Percentiles rank a stretch among this genome's conserved stretches.
Conservation (phyloP, 345 rosid genomes). For the Gynandropsis gynandra region DNA sequence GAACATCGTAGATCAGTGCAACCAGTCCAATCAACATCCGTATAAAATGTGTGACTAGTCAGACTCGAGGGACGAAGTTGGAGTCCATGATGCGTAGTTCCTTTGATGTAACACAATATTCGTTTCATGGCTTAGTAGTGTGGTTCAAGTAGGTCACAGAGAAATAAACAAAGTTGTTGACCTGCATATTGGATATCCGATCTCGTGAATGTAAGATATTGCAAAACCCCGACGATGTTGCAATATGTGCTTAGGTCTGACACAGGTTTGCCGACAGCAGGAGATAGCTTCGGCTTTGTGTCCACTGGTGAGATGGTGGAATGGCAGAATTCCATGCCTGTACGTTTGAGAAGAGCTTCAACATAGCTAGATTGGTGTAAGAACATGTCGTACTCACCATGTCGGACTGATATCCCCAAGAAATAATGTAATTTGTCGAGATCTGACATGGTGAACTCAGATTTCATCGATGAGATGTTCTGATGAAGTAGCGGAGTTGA, state of each 20-base stretch:
- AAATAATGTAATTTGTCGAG: background rate
- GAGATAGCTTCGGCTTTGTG: background rate
- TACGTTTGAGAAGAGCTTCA: background rate
- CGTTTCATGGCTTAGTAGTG: background rate
- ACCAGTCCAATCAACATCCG: too few relatives aligned
- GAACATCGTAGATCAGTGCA: too few relatives aligned
- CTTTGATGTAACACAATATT: background rate
- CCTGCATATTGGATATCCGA: background rate
- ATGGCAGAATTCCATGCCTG: background rate
- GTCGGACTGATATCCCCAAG: background rate
- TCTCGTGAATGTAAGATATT: too few relatives aligned
- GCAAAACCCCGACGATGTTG: background rate
- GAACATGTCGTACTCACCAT: background rate
- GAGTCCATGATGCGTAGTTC: too few relatives aligned
- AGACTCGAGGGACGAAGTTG: too few relatives aligned
- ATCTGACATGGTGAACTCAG: constrained; percentile 1
- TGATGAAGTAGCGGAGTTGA: background rate
- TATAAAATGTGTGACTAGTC: too few relatives aligned
- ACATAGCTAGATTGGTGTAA: background rate
- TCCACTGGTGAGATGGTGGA: background rate
- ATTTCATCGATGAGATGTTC: background rate
- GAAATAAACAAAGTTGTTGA: background rate
- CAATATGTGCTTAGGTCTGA: background rate
- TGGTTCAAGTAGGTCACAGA: background rate
- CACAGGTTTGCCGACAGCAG: background rate